phyloP scores from a whole-genome alignment of 208 protist genomes.

The Balamuthia mandrillaris region DNA sequence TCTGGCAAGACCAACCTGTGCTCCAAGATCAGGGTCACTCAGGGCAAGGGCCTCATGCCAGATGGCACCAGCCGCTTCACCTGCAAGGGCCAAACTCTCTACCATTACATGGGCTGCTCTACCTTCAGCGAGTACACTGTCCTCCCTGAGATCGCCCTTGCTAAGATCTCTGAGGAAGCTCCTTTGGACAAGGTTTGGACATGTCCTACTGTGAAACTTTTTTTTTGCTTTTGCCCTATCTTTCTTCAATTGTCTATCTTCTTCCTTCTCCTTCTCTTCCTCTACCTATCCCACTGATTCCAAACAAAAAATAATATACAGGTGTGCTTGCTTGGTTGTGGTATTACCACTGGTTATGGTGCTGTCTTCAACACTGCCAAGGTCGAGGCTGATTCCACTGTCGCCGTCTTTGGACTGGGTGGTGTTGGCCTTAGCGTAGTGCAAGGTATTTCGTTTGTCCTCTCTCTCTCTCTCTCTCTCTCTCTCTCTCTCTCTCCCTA shows the following conservation, averaged over 20 bases:
- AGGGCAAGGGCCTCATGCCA: constrained; percentile 82
- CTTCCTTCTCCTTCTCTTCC: neutral
- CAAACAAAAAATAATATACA: too few relatives aligned
- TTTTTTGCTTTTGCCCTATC: neutral
- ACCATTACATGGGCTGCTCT: constrained; percentile 81
- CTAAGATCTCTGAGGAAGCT: constrained; percentile 68
- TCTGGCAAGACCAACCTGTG: constrained; percentile 83
- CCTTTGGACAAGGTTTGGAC: constrained; percentile 66
- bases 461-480: too few relatives aligned
- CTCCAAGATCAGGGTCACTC: constrained; percentile 72
- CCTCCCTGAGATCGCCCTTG: constrained; percentile 74
- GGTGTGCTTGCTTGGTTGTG: constrained; percentile 79
- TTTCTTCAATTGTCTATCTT: constrained; percentile 21
- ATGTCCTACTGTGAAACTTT: too few relatives aligned
- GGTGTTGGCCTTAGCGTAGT: constrained; percentile 76
- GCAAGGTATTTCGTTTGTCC: neutral
- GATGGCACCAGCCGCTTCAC: constrained; percentile 80
- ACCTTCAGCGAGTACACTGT: constrained; percentile 80
- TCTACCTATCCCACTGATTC: too few relatives aligned
- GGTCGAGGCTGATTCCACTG: constrained; percentile 60
- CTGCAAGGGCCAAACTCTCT: constrained; percentile 72
- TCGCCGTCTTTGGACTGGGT: constrained; percentile 74
- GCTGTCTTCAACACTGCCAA: constrained; percentile 76
- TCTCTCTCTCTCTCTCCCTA: neutral
- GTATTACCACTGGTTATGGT: constrained; percentile 70